These are phyloP conservation scores for Nemania sp. DNA, from an alignment of 2,329 filamentous ascomycete genomes.

Conservation along the genomic window DNA sequence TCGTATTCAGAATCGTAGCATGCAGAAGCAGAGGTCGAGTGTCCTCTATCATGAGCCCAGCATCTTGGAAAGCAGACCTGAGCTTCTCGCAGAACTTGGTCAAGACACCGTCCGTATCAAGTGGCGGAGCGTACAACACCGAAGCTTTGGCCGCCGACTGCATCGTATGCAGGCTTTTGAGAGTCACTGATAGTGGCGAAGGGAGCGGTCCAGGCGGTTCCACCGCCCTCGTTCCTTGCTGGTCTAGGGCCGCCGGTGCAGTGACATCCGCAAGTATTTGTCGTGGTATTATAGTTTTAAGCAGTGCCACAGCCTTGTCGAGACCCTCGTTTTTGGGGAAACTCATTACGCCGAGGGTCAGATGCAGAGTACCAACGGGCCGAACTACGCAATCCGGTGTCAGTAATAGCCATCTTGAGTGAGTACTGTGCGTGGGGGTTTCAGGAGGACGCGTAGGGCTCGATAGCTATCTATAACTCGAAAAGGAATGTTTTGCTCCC, in stretches of 20 bases:
- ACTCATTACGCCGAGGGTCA: constrained; percentile 89
- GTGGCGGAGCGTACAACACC: constrained; percentile 74
- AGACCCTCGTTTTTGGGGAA: constrained; percentile 65
- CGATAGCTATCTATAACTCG: background rate
- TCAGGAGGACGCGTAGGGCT: background rate
- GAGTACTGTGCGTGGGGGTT: background rate
- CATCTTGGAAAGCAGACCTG: constrained; percentile 64
- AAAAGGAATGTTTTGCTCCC: background rate
- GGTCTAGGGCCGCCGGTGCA: constrained; percentile 1
- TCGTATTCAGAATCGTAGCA: constrained; percentile 87
- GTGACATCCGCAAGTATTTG: constrained; percentile 53
- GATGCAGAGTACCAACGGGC: constrained; percentile 82
- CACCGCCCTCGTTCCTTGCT: constrained; percentile 22
- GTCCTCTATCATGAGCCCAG: constrained; percentile 68
- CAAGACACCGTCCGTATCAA: constrained; percentile 64
- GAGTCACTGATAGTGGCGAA: constrained; percentile 57
- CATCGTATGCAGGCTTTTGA: constrained; percentile 72
- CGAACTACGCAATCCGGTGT: constrained; percentile 59
- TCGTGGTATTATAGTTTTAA: constrained; percentile 55
- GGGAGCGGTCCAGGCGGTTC: constrained; percentile 1
- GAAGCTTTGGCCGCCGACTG: constrained; percentile 67
- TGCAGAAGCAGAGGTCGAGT: constrained; percentile 78
- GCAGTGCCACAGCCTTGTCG: constrained; percentile 56
- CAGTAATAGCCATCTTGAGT: constrained; percentile 7
- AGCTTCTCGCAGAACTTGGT: constrained; percentile 69